A percentile compares a stretch with the other conserved stretches of the same genome.
Conservation (phyloP, 768 basidiomycete species). For the Termitomyces sp. region DNA sequence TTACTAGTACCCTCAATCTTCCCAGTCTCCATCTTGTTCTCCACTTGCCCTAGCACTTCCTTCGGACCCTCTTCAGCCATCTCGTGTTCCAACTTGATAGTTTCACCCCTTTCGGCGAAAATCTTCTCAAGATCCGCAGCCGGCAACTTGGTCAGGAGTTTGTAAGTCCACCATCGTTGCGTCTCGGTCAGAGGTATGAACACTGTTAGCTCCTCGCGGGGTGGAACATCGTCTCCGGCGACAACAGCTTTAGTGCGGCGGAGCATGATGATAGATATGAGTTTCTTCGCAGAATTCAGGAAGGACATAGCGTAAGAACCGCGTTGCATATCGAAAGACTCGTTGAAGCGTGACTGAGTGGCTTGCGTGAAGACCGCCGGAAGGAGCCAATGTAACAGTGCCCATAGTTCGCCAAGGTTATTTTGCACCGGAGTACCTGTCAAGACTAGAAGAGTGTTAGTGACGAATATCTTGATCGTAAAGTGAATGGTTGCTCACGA, state of each 20-base stretch:
- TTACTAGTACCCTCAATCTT: slow-evolving; percentile 26
- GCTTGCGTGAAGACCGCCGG: slow-evolving; percentile 47
- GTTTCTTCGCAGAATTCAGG: slow-evolving; percentile 42
- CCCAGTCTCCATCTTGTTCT: slow-evolving; percentile 25
- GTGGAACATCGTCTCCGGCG: slow-evolving; percentile 43
- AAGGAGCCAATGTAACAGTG: slow-evolving; percentile 52
- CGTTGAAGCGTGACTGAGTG: slow-evolving; percentile 45
- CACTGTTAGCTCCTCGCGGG: slow-evolving; percentile 53
- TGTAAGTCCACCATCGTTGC: slow-evolving; percentile 61
- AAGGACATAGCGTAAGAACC: slow-evolving; percentile 50
- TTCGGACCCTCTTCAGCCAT: slow-evolving; percentile 23
- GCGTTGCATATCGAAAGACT: slow-evolving; percentile 50
- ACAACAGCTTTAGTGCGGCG: slow-evolving; percentile 56
- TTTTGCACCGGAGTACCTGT: slow-evolving; percentile 77
- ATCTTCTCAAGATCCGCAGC: slow-evolving; percentile 44
- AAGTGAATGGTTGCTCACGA: slow-evolving; percentile 26
- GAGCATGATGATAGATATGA: slow-evolving; percentile 53
- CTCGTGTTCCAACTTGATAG: slow-evolving; percentile 19
- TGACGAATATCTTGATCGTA: background rate
- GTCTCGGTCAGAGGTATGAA: slow-evolving; percentile 57
- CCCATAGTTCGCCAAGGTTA: slow-evolving; percentile 56
- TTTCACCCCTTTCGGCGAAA: slow-evolving; percentile 27
- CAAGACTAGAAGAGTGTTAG: slow-evolving; percentile 38
- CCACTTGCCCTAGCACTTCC: background rate
- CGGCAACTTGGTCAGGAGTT: slow-evolving; percentile 51